Base-by-base conservation (phyloP, 805 yeast genomes). In the Wickerhamiella brachini region DNA sequence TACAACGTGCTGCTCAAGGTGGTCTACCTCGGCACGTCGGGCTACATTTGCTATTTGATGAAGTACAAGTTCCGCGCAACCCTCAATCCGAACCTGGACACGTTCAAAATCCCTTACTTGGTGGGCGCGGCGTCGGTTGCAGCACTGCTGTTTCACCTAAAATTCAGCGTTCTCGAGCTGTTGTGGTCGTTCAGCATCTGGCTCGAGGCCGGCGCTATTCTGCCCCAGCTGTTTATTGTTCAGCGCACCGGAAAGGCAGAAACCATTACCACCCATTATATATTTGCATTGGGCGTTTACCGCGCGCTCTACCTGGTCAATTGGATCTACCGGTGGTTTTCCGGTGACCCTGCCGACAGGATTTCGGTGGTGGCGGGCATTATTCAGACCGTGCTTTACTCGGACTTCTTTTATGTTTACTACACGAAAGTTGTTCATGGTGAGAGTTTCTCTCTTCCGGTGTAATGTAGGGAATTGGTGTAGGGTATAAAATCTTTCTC, bases 371-470 rank as follows among this genome's bases (percentile, higher is more conserved):
- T 76, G 20, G 83, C 97, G 0, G 97, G 97, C 22, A 54, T 93
- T 34, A 66, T 87, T 42, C 98, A 93, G 71, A 87, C 97, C 0
- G 70, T 79, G 51, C 69, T 93, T 34, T 93, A 93, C 70, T 87
- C 97, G 1, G 98, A 93, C 70, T 93, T 93, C 74, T 93, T 93
- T 71, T 93, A 87, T 70, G 75, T 93, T 57, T 93, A 93, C 69
- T 90, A 90, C 71, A 75, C 67, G 51, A 70, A 68, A 61, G 95
- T 93, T 49, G 72, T 88, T 72, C 80, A 82, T 65, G 94, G 90
- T 45, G 74, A 79, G 65, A 80, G 78, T 60, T 80, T 85, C 58
- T 83, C 80, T 57, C 73, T 90, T 59, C 95, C 95, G 1, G 58
- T 41, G 18, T 41, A 41, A 15, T 3, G 15, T 6, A 17, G 6